Percentiles rank a stretch among this genome's conserved stretches.
phyloP scores from a whole-genome alignment of 345 rosid species.

The Nasturtium officinale region DNA sequence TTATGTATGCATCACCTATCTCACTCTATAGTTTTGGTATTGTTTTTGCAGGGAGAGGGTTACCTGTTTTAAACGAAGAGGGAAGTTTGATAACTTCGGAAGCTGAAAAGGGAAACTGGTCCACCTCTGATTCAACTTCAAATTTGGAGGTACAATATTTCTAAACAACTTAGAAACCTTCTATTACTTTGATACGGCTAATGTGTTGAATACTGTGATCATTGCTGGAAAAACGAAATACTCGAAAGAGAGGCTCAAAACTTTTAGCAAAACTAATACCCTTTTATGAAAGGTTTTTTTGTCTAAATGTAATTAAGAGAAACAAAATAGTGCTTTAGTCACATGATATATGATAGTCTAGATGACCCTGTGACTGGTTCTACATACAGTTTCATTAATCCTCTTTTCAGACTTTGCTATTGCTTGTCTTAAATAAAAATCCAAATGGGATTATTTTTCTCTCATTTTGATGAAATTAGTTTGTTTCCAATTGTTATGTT shows the following conservation, averaged over 20 bases:
- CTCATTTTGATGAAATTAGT: background rate
- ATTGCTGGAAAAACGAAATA: background rate
- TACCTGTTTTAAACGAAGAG: constrained; percentile 88
- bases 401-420: background rate
- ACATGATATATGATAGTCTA: background rate
- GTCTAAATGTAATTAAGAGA: background rate
- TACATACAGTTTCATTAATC: background rate
- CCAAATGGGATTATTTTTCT: background rate
- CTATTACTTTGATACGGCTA: background rate
- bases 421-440: background rate
- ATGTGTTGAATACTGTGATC: background rate
- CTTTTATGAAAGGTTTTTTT: background rate
- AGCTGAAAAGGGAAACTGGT: constrained; percentile 63
- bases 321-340: background rate
- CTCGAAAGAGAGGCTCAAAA: constrained; percentile 7
- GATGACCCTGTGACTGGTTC: background rate
- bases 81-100: constrained; percentile 64
- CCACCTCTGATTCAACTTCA: constrained; percentile 52
- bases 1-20: constrained; percentile 4
- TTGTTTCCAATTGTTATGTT: background rate
- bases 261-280: background rate
- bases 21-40: background rate
- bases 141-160: constrained; percentile 61
- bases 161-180: constrained; percentile 7
- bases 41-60: constrained; percentile 60